These are phyloP conservation scores for Pythium insidiosum DNA, from an alignment of 352 stramenopile species.

Conservation along the genomic window DNA sequence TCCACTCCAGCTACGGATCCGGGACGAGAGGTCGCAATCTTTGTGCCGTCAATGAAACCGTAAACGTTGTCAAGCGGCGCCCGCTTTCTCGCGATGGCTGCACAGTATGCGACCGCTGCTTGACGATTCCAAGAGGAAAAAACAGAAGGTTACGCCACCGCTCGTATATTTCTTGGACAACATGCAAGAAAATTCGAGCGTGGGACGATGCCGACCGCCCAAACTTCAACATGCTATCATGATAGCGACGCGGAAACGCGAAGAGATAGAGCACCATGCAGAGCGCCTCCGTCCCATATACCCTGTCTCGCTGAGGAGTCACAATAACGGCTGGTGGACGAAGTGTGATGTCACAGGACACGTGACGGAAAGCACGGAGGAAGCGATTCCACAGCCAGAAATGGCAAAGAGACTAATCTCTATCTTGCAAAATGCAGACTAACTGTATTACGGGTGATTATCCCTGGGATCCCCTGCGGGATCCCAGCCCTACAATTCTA, in stretches of 20 bases:
- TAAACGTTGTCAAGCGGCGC: conserved; percentile 1
- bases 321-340: conserved; percentile 1
- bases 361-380: too few species aligned
- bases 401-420: too few species aligned
- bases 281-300: conserved; percentile 3
- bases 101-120: not conserved
- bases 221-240: conserved; percentile 6
- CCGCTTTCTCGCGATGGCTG: not conserved
- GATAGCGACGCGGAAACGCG: not conserved
- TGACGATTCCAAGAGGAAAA: not conserved
- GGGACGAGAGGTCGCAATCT: conserved; percentile 7
- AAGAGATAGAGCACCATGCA: conserved; percentile 9
- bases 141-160: conserved; percentile 4
- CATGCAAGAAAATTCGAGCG: conserved; percentile 5
- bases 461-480: too few species aligned
- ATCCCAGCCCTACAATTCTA: too few species aligned
- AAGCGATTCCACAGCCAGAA: too few species aligned
- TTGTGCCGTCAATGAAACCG: conserved; percentile 11
- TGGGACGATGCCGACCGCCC: conserved; percentile 4
- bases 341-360: too few species aligned
- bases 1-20: not conserved
- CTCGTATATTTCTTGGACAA: conserved; percentile 3
- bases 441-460: too few species aligned
- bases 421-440: too few species aligned
- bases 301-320: not conserved